Base-by-base conservation (phyloP, 164 flowering plant genomes). In the Aristolochia fimbriata region DNA sequence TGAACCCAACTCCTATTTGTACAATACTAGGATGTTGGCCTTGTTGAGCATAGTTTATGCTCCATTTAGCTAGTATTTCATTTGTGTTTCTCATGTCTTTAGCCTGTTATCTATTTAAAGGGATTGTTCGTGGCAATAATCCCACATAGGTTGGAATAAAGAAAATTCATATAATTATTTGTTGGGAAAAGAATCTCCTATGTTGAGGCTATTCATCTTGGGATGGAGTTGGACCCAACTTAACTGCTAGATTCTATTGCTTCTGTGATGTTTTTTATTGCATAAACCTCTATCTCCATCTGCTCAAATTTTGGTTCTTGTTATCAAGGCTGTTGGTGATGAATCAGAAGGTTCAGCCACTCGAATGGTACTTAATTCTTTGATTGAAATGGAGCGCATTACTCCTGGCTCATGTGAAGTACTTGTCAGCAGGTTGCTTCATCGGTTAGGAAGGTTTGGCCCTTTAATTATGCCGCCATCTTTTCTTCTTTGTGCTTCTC, bases 361-460 rank as follows among this genome's bases (percentile, higher is more conserved):
- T 33, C 80, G 66, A 63, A 69, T 77, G 53, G 84, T 87, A 19
- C 53, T 67, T 27, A 79, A 74, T 72, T 78, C 95, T 12, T 80
- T 92, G 17, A 69, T 77, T 52, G 78, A 87, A 62, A 74, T 92
- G 84, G 98, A 92, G 72, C 78, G 76, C 27, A 10, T 27, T 17
- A 85, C 71, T 67, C 87, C 95, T 43, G 95, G 98, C 19, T 85
- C 91, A 15, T 85, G 77, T 72, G 95, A 92, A 70, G 72, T 74
- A 50, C 59, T 88, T 59, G 76, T 88, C 67, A 80, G 78, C 65
- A 79, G 69, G 70, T 69, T 92, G 76, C 84, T 92, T 67, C 84
- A 87, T 67, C 78, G 72, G 61, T 74, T 92, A 51, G 89, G 81
- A 77, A 88, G 98, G 98, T 88, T 61, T 46, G 61, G 55, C 51